Evolutionary conservation across 371 early-diverging fungal genomes (phyloP), one percentile per base, ranked within the genome.

Genomic region (Mucor ambiguus): DNA sequence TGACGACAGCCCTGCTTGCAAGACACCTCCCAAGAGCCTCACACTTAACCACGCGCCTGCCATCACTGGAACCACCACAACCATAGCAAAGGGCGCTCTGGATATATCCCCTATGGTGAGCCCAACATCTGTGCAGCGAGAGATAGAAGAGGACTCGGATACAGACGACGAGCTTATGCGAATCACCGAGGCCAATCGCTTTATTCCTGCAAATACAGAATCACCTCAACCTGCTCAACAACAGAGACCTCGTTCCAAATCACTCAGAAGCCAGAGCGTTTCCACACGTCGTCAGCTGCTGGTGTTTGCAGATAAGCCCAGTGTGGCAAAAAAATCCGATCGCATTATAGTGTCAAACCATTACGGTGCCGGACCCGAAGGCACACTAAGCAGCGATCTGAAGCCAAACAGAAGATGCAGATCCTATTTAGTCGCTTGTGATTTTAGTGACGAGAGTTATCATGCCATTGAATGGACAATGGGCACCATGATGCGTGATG

Each of bases 381-480:
- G 49, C 66, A 44, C n/a, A 35, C 46, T 60, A 28, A 60, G 24
- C 38, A 33, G 57, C 18, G 54, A 58, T 22, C 37, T 58, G 18
- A 48, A 43, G 33, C 60, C 68, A 29, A 57, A 20, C 22, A 52
- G 69, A 12, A 59, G 52, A 10, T 44, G 66, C 4, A 63, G 78
- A 52, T 58, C 64, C 0, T 83, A 83, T 58, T 33, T 83, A 0
- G 74, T 83, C 9, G 80, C 80, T 3, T 77, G 77, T 55, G 80
- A 83, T 68, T 80, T 80, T 59, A 77, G 80, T 60, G 72, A 76
- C 3, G 80, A 78, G 63, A 80, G 80, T 46, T 62, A 68, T 28
- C 67, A 71, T 35, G 79, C 80, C 7, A 74, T 83, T 14, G 86
- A 87, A 55, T 87, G 88, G 88, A 79, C 86, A 1, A 76, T 84